phyloP scores from a whole-genome alignment of 192 early-diverging fungal genomes.

The Umbelopsis isabellina region DNA sequence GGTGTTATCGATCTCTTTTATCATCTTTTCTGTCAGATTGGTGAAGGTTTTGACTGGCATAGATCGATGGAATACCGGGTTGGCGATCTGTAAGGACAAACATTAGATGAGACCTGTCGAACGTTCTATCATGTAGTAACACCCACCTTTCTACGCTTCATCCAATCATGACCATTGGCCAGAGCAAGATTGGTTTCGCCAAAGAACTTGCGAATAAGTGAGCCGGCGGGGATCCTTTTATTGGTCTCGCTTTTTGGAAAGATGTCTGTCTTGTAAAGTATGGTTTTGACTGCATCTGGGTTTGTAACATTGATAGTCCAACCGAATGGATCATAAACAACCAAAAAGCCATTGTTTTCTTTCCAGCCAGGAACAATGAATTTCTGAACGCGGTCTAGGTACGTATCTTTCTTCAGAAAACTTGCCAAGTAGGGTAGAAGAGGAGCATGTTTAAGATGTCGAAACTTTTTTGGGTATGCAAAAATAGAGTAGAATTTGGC shows the following conservation, averaged over 20 bases:
- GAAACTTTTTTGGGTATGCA: not conserved
- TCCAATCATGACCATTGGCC: constrained; percentile 20
- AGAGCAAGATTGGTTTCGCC: constrained; percentile 24
- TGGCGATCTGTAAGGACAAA: not conserved
- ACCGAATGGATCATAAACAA: not conserved
- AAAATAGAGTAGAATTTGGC: not conserved
- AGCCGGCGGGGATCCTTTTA: not conserved
- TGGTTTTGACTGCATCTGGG: constrained; percentile 2
- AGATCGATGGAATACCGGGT: constrained; percentile 37
- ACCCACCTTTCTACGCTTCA: not conserved
- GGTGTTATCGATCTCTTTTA: constrained; percentile 13
- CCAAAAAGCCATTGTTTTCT: not conserved
- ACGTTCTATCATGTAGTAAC: too few species aligned
- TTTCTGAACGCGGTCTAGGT: not conserved
- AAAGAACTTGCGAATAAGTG: constrained; percentile 5
- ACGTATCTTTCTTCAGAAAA: not conserved
- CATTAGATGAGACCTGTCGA: too few species aligned
- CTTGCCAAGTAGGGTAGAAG: not conserved
- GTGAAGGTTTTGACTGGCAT: constrained; percentile 36
- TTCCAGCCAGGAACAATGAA: not conserved
- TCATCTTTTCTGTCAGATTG: constrained; percentile 19
- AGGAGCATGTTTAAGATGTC: not conserved
- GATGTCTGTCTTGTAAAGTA: constrained; percentile 11
- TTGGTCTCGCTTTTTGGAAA: not conserved
- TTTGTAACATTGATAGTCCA: not conserved